A percentile compares a stretch with the other conserved stretches of the same genome.
Evolutionary conservation across 208 protist genomes (phyloP).

Genomic region (Trypanosoma melophagium): DNA sequence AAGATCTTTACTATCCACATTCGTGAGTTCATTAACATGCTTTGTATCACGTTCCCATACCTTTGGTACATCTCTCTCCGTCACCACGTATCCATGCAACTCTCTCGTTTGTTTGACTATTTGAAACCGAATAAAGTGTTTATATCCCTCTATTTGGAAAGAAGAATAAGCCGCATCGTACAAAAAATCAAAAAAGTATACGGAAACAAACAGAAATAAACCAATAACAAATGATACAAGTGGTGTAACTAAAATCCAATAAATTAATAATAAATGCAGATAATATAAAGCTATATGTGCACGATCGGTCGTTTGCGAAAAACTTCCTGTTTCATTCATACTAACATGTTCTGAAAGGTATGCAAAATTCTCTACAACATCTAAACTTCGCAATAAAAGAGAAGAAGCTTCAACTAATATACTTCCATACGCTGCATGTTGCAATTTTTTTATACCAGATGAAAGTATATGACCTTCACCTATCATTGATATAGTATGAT

Average conservation of each 20-base stretch:
- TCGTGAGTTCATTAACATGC: slow-evolving; percentile 40
- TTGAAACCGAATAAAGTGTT: slow-evolving; percentile 78
- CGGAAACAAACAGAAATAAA: slow-evolving; percentile 68
- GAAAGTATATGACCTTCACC: slow-evolving; percentile 28
- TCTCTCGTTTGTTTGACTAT: slow-evolving; percentile 51
- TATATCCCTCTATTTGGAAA: slow-evolving; percentile 88
- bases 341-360: slow-evolving; percentile 53
- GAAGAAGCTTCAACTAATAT: slow-evolving; percentile 23
- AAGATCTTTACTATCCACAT: slow-evolving; percentile 27
- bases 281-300: slow-evolving; percentile 59
- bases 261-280: slow-evolving; percentile 69
- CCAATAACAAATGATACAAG: slow-evolving; percentile 79
- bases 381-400: slow-evolving; percentile 43
- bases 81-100: slow-evolving; percentile 68
- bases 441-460: slow-evolving; percentile 3
- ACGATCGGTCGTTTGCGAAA: slow-evolving; percentile 39
- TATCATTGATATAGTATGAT: slow-evolving; percentile 28
- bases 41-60: slow-evolving; percentile 58
- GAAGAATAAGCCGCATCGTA: slow-evolving; percentile 80
- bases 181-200: slow-evolving; percentile 70
- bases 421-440: slow-evolving; percentile 26
- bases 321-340: slow-evolving; percentile 42
- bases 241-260: slow-evolving; percentile 80
- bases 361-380: slow-evolving; percentile 66
- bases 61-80: slow-evolving; percentile 56